These are phyloP conservation scores for Byssochlamys sp. DNA, from an alignment of 2,329 filamentous ascomycete species.

Conservation along the genomic window DNA sequence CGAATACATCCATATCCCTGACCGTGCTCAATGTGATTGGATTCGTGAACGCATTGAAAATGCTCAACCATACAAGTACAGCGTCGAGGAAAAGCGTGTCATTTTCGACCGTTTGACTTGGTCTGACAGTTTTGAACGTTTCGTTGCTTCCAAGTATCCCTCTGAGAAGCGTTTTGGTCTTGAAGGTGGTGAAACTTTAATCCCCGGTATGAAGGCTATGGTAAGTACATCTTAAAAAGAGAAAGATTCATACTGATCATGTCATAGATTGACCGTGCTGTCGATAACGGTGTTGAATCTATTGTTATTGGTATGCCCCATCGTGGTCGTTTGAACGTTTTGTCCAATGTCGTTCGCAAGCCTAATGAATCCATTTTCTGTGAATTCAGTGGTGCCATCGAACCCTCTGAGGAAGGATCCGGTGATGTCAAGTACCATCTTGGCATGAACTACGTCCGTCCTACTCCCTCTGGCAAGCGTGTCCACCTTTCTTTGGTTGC, in stretches of 20 bases:
- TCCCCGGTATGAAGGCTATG: conserved; percentile 98
- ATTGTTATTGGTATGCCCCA: conserved; percentile 99
- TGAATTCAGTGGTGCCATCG: conserved; percentile 82
- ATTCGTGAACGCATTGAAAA: conserved; percentile 90
- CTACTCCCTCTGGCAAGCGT: conserved; percentile 93
- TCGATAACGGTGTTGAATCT: conserved; percentile 96
- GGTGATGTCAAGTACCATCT: conserved; percentile 99
- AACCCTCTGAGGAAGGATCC: conserved; percentile 87
- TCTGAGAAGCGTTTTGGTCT: conserved; percentile 99
- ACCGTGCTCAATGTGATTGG: conserved; percentile 97
- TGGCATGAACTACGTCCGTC: conserved; percentile 99
- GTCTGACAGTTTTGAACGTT: conserved; percentile 94
- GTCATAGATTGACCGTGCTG: conserved; percentile 94
- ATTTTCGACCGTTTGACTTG: conserved; percentile 96
- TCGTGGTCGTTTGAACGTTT: conserved; percentile 91
- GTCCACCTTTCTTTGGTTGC: conserved; percentile 95
- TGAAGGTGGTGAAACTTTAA: conserved; percentile 90
- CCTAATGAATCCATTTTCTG: conserved; percentile 99
- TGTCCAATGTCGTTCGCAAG: conserved; percentile 97
- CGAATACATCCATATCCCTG: conserved; percentile 97
- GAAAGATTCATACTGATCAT: too few relatives aligned
- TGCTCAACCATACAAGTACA: conserved; percentile 90
- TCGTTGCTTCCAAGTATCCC: conserved; percentile 93
- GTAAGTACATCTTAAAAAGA: too few relatives aligned
- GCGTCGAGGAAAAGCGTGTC: conserved; percentile 92